Evolutionary conservation across 2,329 filamentous ascomycete species (phyloP), one percentile per base, ranked within the genome.

Genomic region (Trichoderma sp.): DNA sequence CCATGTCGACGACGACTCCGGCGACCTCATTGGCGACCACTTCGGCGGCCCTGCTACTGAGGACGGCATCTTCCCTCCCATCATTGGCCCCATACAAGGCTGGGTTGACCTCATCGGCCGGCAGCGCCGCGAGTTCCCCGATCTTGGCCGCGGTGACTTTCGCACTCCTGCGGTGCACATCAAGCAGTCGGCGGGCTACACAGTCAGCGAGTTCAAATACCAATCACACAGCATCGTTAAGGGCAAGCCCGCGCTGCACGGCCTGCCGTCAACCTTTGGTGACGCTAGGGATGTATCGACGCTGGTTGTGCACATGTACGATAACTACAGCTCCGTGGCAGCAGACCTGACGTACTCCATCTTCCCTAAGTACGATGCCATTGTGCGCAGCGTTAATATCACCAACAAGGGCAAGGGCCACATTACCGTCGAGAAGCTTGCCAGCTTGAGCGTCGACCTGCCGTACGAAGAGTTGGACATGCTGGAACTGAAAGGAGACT

Each of bases 331-430:
- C 48, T 80, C 83, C 17, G 80, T 90, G 4, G 83, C 81, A 0
- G 88, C 86, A 0, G 86, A 87, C 32, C 73, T 90, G 64, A 84
- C 81, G 0, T 90, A 90, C 73, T 90, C 87, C 0, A 80, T 90
- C 54, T 90, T 90, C 68, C 87, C 87, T 0, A 77, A 81, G 56
- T 84, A 87, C 70, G 86, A 90, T 72, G 86, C 88, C 13, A 81
- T 90, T 54, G 85, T 84, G 3, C 80, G 88, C 27, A 90, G 87
- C 73, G 87, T 88, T 71, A 84, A 82, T 29, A 81, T 90, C 59
- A 87, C 83, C 2, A 90, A 90, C 72, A 81, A 85, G 61, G 85
- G 88, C 4, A 79, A 81, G 1, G 76, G 76, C 10, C 79, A 83
- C 17, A 83, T 89, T 22, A 82, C 81, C 0, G 78, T 90, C 7